Base-by-base conservation (phyloP, 1,284 basidiomycete species). In the Puccinia sorghi region DNA sequence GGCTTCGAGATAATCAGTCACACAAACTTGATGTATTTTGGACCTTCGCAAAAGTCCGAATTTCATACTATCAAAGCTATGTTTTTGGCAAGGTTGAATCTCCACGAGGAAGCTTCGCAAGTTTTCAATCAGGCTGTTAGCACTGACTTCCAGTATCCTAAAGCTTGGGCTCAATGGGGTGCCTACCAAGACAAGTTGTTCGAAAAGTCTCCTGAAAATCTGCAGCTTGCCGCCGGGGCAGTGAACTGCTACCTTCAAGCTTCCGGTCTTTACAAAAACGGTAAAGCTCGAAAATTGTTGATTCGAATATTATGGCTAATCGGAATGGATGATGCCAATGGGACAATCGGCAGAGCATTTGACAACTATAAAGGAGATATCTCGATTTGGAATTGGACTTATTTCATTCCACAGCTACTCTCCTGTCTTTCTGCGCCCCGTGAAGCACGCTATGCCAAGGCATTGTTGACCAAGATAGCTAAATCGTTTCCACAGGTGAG, bases 51-150 rank as follows among this genome's bases (percentile, higher is more conserved):
- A 84, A 99, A 99, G 85, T 94, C 97, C 43, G 97, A 99, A 85
- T 99, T 99, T 86, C 94, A 94, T 85, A 99, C 96, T n/a, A 87
- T 99, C 84, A 99, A 99, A 86, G 97, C 94, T 71, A 97, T 99
- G 93, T 99, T 99, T 87, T 91, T 97, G 82, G 93, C 94, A 66
- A 90, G 92, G 80, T 89, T 94, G 67, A 90, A 90, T 25, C 90
- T 94, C 64, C 90, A 90, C 81, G 94, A 97, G 17, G 96, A 99
- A 27, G 95, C 97, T 48, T 95, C 93, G 82, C 87, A 89, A 75
- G 93, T 95, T 37, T 99, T 99, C 85, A 92, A 92, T 13, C 92
- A 93, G 85, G 95, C 95, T 48, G 93, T 99, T 52, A 94, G 97
- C 84, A 90, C 97, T 85, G 97, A 99, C 84, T 92, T 97, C 89